Conservation (phyloP, 805 yeast genomes). For the Tetrapisispora taiwanensis region DNA sequence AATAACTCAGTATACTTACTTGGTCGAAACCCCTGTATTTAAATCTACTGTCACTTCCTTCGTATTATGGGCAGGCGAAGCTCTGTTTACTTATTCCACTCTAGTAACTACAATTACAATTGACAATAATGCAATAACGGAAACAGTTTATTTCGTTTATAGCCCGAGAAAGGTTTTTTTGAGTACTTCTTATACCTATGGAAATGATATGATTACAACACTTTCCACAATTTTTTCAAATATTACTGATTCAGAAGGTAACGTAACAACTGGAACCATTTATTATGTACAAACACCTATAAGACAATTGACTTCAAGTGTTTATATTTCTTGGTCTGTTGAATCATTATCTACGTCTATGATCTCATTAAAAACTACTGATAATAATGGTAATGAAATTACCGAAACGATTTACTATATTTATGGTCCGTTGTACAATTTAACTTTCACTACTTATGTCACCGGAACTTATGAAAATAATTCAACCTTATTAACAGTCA, state of each 20-base stretch:
- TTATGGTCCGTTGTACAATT: background rate
- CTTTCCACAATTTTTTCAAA: background rate
- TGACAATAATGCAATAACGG: background rate
- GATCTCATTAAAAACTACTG: constrained; percentile 3
- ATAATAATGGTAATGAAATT: constrained; percentile 5
- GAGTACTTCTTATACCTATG: background rate
- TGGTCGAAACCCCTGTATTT: background rate
- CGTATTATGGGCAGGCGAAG: background rate
- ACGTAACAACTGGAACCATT: background rate
- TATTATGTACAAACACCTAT: constrained; percentile 12
- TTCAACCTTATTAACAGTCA: too few species aligned
- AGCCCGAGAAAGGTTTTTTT: background rate
- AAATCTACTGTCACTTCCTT: background rate
- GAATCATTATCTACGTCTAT: constrained; percentile 2
- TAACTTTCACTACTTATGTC: background rate
- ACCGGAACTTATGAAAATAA: too few species aligned
- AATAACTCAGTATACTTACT: background rate
- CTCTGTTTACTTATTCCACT: constrained; percentile 4
- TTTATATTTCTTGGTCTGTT: background rate
- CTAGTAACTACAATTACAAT: constrained; percentile 3
- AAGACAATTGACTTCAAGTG: background rate
- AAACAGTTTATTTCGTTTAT: background rate
- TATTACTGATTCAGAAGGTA: background rate
- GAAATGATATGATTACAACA: background rate
- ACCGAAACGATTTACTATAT: constrained; percentile 1